These are phyloP conservation scores for Plasmopara muralis DNA, from an alignment of 352 stramenopile genomes.

Conservation along the genomic window DNA sequence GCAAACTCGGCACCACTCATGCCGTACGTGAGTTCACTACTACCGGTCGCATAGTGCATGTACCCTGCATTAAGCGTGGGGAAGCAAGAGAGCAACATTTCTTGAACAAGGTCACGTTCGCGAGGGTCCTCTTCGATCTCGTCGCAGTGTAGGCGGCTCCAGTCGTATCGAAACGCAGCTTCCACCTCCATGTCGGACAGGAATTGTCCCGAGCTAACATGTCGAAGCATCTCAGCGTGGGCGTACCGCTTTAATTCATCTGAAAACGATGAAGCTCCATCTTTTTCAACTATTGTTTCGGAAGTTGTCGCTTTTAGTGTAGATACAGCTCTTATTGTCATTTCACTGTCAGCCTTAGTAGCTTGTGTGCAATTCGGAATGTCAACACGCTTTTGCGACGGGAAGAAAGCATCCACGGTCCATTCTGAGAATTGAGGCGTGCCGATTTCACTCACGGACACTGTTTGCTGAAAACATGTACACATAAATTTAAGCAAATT, in stretches of 20 bases:
- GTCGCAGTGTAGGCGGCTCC: conserved; percentile 46
- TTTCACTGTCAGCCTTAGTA: conserved; percentile 11
- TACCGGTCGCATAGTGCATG: conserved; percentile 73
- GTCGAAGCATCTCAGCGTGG: conserved; percentile 56
- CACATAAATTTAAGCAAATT: neutral
- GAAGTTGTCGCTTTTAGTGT: conserved; percentile 4
- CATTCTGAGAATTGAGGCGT: conserved; percentile 57
- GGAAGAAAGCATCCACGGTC: conserved; percentile 55
- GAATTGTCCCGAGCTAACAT: conserved; percentile 73
- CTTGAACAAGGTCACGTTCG: conserved; percentile 40
- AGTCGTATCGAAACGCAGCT: conserved; percentile 77
- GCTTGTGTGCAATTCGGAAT: conserved; percentile 5
- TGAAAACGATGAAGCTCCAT: conserved; percentile 10
- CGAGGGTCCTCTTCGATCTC: conserved; percentile 28
- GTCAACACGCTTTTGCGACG: conserved; percentile 24
- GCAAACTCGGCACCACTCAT: conserved; percentile 60
- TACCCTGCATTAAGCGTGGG: conserved; percentile 47
- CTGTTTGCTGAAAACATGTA: conserved; percentile 43
- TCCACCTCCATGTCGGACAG: conserved; percentile 76
- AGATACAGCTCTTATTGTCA: neutral
- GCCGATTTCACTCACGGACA: conserved; percentile 78
- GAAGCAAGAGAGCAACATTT: conserved; percentile 54
- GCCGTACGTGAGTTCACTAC: conserved; percentile 50
- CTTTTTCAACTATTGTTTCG: conserved; percentile 25
- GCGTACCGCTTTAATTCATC: conserved; percentile 63